Base-by-base conservation (phyloP, 768 basidiomycete genomes). In the Xerocomus potaroensis region DNA sequence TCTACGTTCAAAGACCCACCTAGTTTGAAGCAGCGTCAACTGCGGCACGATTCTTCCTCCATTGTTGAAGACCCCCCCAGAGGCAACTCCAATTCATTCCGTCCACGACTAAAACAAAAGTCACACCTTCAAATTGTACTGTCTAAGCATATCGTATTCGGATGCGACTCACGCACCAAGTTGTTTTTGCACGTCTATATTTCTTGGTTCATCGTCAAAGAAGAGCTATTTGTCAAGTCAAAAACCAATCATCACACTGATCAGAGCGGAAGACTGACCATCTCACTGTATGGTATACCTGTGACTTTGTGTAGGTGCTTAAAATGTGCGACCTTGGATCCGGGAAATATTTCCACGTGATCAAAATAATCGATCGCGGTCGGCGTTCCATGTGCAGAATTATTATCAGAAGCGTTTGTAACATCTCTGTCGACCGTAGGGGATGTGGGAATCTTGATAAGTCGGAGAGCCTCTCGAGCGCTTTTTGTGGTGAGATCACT, bases 251-350 rank as follows among this genome's bases (percentile, higher is more conserved):
- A 40, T 4, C 10, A 21, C 19, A 3, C 12, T 30, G 10, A 36
- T 29, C 12, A 9, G 40, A 18, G 43, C 16, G 23, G 27, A 35
- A 41, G 23, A 38, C 72, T 18, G 36, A 84, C 87, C 89, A 92
- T 92, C 51, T 90, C 81, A 8, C 77, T 75, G 57, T 88, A 91
- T 0, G 87, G 79, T 41, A 92, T 79, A 2, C 82, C 83, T 0
- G 89, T 91, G 55, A 79, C 75, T 39, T 78, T 68, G 59, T 90
- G 84, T 19, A 93, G 58, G 37, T 77, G 73, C 60, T 77, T 81
- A 70, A 94, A 94, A 59, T 93, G 91, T 4, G 76, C 74, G 15
- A 91, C 68, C 68, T 94, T 93, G 19, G 89, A 89, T 14, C 86
- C 82, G 21, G 84, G 84, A 59, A 84, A 89, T 63, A 90, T 86